Evolutionary conservation across 441 rosid species (phyloP), one percentile per base, ranked within the genome.

Genomic region (Arabidopsis hybrid): DNA sequence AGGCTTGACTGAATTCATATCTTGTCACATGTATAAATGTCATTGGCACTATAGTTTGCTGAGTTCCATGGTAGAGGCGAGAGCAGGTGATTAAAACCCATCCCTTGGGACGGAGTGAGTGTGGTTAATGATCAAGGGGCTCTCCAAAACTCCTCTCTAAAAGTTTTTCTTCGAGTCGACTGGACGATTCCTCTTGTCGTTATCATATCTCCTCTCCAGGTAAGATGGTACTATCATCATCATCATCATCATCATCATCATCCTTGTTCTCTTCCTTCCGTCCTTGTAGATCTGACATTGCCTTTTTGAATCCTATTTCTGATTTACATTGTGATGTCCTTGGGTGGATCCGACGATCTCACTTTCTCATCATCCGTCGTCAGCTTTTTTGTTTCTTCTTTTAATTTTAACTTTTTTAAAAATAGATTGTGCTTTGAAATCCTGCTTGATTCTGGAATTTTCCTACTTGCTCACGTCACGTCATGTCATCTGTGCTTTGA

Each of bases 331-430:
- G 11, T n/a, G n/a, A n/a, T n/a, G n/a, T n/a, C n/a, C n/a, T n/a
- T n/a, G n/a, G n/a, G n/a, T n/a, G n/a, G n/a, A 75, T 74, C 78
- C 46, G 21, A 47, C 36, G 51, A 57, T 66, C 62, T 60, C 63
- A 32, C 17, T 64, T 40, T 67, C 8, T 31, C 45, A 58, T 38
- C 34, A 47, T 59, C 66, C 58, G 57, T 58, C 65, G 57, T 58
- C 62, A 50, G 17, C 17, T 5, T 51, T 4, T 61, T 57, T 31
- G 9, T 32, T 42, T 55, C 46, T 34, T 57, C 12, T 45, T 42
- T n/a, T n/a, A n/a, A n/a, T n/a, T n/a, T n/a, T n/a, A n/a, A n/a
- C n/a, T n/a, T n/a, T n/a, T n/a, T n/a, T n/a, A n/a, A n/a, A n/a
- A n/a, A n/a, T n/a, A n/a, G n/a, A n/a, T n/a, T n/a, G n/a, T n/a